These are phyloP conservation scores for Anastatica hierochuntica DNA, from an alignment of 345 rosid genomes.

Conservation along the genomic window DNA sequence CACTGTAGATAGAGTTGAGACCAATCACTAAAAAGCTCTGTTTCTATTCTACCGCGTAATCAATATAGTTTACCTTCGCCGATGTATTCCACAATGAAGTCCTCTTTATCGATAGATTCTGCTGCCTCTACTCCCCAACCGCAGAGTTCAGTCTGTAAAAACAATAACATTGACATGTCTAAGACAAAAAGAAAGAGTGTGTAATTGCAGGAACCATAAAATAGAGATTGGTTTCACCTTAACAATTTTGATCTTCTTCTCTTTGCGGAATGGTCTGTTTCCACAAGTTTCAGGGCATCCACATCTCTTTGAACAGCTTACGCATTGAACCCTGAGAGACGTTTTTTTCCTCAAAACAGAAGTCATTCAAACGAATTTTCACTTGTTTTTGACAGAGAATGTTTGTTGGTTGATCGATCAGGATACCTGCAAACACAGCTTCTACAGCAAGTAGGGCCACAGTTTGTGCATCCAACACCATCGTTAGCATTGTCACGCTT, in stretches of 20 bases:
- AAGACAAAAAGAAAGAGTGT: background rate
- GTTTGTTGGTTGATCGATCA: background rate
- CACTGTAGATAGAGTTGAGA: constrained; percentile 41
- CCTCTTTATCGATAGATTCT: constrained; percentile 63
- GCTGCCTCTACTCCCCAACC: constrained; percentile 98
- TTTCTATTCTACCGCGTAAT: background rate
- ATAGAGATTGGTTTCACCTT: constrained; percentile 36
- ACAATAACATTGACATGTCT: constrained; percentile 9
- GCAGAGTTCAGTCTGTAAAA: constrained; percentile 67
- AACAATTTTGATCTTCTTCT: constrained; percentile 68
- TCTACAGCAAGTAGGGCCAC: constrained; percentile 62
- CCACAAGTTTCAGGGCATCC: constrained; percentile 71
- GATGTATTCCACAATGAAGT: constrained; percentile 77
- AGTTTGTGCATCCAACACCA: constrained; percentile 80
- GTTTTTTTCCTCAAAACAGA: background rate
- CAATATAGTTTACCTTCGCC: constrained; percentile 67
- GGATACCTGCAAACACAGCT: constrained; percentile 84
- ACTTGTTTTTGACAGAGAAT: background rate
- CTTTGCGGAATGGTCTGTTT: constrained; percentile 93
- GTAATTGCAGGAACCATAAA: background rate
- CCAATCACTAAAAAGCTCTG: background rate
- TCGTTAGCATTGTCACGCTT: constrained; percentile 55
- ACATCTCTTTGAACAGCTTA: constrained; percentile 89
- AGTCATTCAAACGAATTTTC: background rate
- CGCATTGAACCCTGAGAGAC: constrained; percentile 60